Evolutionary conservation across 306 rosid genomes (phyloP).

Genomic region (Trifolium dubium): DNA sequence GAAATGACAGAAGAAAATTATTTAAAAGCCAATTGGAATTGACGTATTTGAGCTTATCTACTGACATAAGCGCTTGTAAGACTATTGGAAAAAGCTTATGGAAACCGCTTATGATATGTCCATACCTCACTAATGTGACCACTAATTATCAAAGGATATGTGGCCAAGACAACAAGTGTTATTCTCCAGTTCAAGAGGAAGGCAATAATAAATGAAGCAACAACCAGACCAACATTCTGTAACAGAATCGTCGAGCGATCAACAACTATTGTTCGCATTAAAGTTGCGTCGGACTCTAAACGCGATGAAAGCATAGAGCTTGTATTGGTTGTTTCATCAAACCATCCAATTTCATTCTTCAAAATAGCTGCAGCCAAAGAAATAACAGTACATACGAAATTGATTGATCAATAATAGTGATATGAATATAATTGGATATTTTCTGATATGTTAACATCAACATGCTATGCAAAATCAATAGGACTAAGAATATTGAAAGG

Average conservation of each 20-base stretch:
- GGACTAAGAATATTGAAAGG: constrained; percentile 19
- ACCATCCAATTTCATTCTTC: constrained; percentile 97
- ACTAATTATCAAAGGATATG: constrained; percentile 85
- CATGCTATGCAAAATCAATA: too few species aligned
- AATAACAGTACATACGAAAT: constrained; percentile 19
- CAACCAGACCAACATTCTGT: constrained; percentile 84
- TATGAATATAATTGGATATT: background rate
- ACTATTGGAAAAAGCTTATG: background rate
- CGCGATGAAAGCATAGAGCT: constrained; percentile 93
- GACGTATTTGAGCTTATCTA: background rate
- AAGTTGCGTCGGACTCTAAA: constrained; percentile 81
- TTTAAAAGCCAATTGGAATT: background rate
- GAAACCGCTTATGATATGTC: background rate
- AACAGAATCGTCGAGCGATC: constrained; percentile 83
- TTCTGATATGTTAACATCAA: constrained; percentile 4
- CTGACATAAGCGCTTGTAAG: background rate
- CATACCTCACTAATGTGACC: constrained; percentile 97
- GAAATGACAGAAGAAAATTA: constrained; percentile 39
- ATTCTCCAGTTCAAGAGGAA: constrained; percentile 95
- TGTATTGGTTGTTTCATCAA: constrained; percentile 81
- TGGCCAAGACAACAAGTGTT: constrained; percentile 86
- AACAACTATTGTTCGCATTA: constrained; percentile 79
- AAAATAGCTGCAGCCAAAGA: constrained; percentile 70
- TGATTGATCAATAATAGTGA: too few species aligned
- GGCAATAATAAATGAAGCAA: constrained; percentile 80